Evolutionary conservation across 805 yeast species (phyloP).

Genomic region (Pichia occidentalis): DNA sequence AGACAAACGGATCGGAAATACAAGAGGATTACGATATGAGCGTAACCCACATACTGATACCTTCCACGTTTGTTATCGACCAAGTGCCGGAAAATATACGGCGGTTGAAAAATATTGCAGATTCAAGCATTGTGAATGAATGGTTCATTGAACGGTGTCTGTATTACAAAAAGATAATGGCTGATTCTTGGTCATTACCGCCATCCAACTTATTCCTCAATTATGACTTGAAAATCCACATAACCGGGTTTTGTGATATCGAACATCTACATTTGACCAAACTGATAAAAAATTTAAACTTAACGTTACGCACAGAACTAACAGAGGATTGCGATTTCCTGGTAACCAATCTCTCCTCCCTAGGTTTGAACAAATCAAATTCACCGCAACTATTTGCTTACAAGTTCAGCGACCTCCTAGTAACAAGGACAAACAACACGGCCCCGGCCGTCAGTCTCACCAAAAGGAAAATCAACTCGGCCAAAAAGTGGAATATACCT

Average conservation of each 20-base stretch:
- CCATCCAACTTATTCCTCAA: slow-evolving; percentile 22
- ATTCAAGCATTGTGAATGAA: slow-evolving; percentile 27
- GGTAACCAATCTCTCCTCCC: slow-evolving; percentile 43
- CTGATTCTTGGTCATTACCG: slow-evolving; percentile 28
- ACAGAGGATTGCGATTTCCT: slow-evolving; percentile 48
- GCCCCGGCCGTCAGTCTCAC: slow-evolving; percentile 32
- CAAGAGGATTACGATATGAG: slow-evolving; percentile 20
- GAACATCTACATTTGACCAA: slow-evolving; percentile 38
- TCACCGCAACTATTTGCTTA: slow-evolving; percentile 39
- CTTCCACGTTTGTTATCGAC: slow-evolving; percentile 18
- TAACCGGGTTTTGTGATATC: slow-evolving; percentile 28
- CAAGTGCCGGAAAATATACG: slow-evolving; percentile 17
- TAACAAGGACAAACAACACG: slow-evolving; percentile 8
- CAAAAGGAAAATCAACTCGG: slow-evolving; percentile 49
- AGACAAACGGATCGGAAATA: slow-evolving; percentile 21
- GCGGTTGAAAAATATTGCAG: slow-evolving; percentile 15
- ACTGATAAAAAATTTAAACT: slow-evolving; percentile 49
- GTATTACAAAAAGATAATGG: slow-evolving; percentile 15
- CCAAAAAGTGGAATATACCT: slow-evolving; percentile 51
- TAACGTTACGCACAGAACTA: slow-evolving; percentile 43
- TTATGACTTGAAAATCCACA: slow-evolving; percentile 28
- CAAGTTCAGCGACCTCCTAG: slow-evolving; percentile 28
- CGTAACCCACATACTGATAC: slow-evolving; percentile 32
- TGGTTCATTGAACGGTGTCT: slow-evolving; percentile 31
- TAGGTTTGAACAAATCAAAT: slow-evolving; percentile 35